Base-by-base conservation (phyloP, 768 basidiomycete genomes). In the Tricholoma flavovirens region DNA sequence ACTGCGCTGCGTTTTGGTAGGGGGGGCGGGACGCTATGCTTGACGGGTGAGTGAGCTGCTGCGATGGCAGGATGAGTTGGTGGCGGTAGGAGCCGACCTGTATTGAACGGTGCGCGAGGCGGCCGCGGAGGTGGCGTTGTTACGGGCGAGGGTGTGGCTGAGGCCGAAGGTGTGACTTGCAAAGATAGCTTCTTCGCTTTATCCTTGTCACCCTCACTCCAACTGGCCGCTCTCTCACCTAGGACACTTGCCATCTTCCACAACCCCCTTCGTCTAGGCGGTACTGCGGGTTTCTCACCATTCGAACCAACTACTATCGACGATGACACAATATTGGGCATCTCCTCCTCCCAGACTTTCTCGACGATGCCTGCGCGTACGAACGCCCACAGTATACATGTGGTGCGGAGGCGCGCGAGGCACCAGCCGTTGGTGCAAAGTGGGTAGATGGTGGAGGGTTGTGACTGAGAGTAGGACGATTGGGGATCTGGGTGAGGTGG, bases 301-400 rank as follows among this genome's bases (percentile, higher is more conserved):
- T 57, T 50, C 5, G 65, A 49, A 10, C 62, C 26, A 51, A 57
- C 62, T 43, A 60, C 62, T 33, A 61, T 62, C 1, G 75, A 66
- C n/a, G 46, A 26, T 9, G 75, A 73, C 2, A 68, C 60, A 2
- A 73, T 66, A 1, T 69, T 56, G n/a, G 79, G 73, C 5, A 80
- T 63, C 55, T 87, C 90, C 59, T 95, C 93, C 55, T 92, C 88
- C 94, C 94, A 97, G 5, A 96, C 75, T 61, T 86, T 87, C 57
- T 93, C 91, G 17, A 96, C 77, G 53, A 97, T 75, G 9, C 88
- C 83, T 0, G 83, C 84, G 21, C 92, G 82, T 51, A 96, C 84
- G 64, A 90, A 96, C 15, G 88, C 83, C 93, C 93, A 97, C 12
- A 96, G 73, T 4, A 86, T 87, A 69, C 93, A 95, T n/a, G 93